Base-by-base conservation (phyloP, 768 basidiomycete genomes). In the Auriscalpium microsporum region DNA sequence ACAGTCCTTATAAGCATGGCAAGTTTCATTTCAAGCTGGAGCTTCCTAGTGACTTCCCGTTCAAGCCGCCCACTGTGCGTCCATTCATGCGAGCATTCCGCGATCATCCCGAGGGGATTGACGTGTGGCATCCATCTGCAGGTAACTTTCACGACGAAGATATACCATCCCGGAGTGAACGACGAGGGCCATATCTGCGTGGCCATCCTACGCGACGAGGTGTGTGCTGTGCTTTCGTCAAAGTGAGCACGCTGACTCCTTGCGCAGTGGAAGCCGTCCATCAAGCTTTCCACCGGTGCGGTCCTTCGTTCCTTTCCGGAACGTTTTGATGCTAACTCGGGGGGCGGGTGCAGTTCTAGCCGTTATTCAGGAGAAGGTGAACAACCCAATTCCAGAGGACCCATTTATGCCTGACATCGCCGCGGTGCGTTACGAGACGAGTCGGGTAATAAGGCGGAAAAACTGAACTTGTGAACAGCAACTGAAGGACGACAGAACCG, bases 151-250 rank as follows among this genome's bases (percentile, higher is more conserved):
- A 81, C 75, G 42, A 93, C 90, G 54, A 91, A 84, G 77, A 86
- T 93, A 47, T 93, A 93, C 66, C 90, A 93, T 68, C 90, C 90
- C 28, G 90, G 91, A 38, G 87, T 93, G 67, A 90, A 93, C 59
- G 90, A 92, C 55, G 89, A 93, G 66, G 90, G 90, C 36, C 75
- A 79, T 21, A 92, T 93, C 55, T 93, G 90, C 66, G 82, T 93
- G 35, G 86, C 90, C 36, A 78, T 93, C 48, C 77, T 93, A 51
- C 80, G 87, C 63, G 90, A 93, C 67, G 87, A 91, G 73, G 90
- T 87, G 59, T 52, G 84, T 44, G 11, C 28, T 16, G 36, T 35
- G 8, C 1, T 11, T 45, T 17, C n/a, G n/a, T 28, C 47, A 28
- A 16, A 40, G 34, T 35, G 17, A 46, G 33, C 19, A 11, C 17